Evolutionary conservation across 75 land plant genomes (phyloP), one percentile per base, ranked within the genome.

Genomic region (Pinus taeda): DNA sequence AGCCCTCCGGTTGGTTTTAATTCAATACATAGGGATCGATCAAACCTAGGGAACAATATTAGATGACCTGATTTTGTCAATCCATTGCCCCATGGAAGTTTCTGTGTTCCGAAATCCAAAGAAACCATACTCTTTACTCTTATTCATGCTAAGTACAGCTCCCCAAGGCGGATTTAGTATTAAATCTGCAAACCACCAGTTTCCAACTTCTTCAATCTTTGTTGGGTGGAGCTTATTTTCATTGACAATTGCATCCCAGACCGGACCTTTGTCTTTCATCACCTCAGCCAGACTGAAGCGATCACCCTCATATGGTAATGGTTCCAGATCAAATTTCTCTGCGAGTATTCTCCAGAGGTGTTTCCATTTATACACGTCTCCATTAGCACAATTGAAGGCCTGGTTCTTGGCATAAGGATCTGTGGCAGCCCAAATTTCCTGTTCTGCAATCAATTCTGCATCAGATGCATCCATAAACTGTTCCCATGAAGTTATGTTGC

Each of bases 61-160:
- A 77, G 81, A 82, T 6, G 78, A 85, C 82, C 80, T 90, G 84
- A 90, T 75, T 81, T 92, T 89, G 53, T 92, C 91, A 76, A 94
- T 85, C 81, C 90, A 89, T 30, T 66, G 73, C n/a, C 74, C 74
- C 76, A 93, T 82, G 13, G 88, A 82, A 39, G 58, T 76, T 65
- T 82, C 88, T 13, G 95, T 74, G 76, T 90, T 88, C 21, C 95
- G 78, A 72, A 87, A 95, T 29, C 93, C 93, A 69, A 87, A 64
- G 53, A 95, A 94, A 2, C 97, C 97, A 37, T 88, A 86, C 78
- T 92, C 97, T 77, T 89, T 92, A 77, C 94, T 92, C 93, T 94
- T 94, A 79, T 94, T 94, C 95, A 92, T 90, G 77, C 74, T 84
- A 18, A 75, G 73, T 49, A 89, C 45, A 26, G 45, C 21, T 56